Evolutionary conservation across 345 rosid species (phyloP), one percentile per base, ranked within the genome.

Genomic region (Orychophragmus violaceus): DNA sequence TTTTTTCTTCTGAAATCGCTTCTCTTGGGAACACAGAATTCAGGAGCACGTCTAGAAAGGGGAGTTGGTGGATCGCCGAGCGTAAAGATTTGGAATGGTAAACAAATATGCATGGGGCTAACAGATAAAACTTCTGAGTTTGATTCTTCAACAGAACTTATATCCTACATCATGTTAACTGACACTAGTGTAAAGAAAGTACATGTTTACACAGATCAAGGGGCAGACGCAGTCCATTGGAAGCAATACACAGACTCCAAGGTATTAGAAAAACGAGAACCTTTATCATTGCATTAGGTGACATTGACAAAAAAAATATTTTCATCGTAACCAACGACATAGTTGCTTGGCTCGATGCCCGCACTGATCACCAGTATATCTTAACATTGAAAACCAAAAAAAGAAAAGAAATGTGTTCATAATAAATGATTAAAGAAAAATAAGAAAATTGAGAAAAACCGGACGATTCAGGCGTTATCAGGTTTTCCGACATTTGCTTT

Each of bases 1-100:
- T 3, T 35, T 51, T n/a, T n/a, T n/a, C n/a, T 39, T 36, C 50
- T 56, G 33, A 68, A 56, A 11, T 42, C 5, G 25, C 27, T 27
- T 53, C 48, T 63, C 64, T 6, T 69, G 52, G 57, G 42, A 55
- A 16, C 55, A 32, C 60, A 19, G 96, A 83, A 85, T 74, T 82
- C 91, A 44, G 94, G 98, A 58, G 82, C 90, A 74, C 70, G 60
- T 75, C 76, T 88, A 9, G 97, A 91, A 75, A 76, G 72, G n/a
- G 82, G 59, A 70, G 81, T 48, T 18, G 60, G 74, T 23, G 98
- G 98, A 68, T 19, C 82, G 30, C 80, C 77, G 9, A 77, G 62
- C 3, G 83, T 85, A 27, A 76, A 23, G 9, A 76, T 88, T 63
- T 68, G 79, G 59, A 62, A 45, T 61, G 53, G 42, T 25, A 71